Evolutionary conservation across 305 asterid species (phyloP).

Genomic region (Plantago lanceolata): DNA sequence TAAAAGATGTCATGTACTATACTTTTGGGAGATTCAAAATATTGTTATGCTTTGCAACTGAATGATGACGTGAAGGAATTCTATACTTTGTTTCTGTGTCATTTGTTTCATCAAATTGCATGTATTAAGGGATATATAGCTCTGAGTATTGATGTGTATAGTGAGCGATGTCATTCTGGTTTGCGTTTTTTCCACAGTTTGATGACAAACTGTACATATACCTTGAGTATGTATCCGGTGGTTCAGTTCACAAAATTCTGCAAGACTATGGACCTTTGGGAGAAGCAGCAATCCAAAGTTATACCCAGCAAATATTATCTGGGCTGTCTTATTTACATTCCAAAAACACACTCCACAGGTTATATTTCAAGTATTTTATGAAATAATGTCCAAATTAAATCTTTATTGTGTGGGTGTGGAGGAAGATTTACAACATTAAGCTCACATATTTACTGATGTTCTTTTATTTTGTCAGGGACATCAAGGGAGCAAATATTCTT

Average conservation of each 20-base stretch:
- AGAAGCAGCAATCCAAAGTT: slow-evolving; percentile 58
- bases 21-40: background rate
- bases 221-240: slow-evolving; percentile 69
- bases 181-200: slow-evolving; percentile 34
- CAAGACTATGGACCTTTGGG: slow-evolving; percentile 71
- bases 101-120: slow-evolving; percentile 5
- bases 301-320: slow-evolving; percentile 48
- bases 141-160: slow-evolving; percentile 7
- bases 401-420: slow-evolving; percentile 9
- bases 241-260: slow-evolving; percentile 64
- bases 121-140: slow-evolving; percentile 7
- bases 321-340: slow-evolving; percentile 52
- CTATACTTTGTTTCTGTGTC: background rate
- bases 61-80: slow-evolving; percentile 14
- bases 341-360: slow-evolving; percentile 45
- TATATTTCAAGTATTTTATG: slow-evolving; percentile 16
- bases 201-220: slow-evolving; percentile 57
- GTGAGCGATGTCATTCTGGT: slow-evolving; percentile 18
- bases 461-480: slow-evolving; percentile 47
- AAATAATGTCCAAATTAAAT: slow-evolving; percentile 17
- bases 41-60: slow-evolving; percentile 4
- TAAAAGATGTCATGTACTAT: background rate
- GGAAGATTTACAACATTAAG: slow-evolving; percentile 3
- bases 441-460: slow-evolving; percentile 5
- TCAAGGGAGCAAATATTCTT: slow-evolving; percentile 79